phyloP scores from a whole-genome alignment of 495 filamentous ascomycete genomes.

The Thozetella sp. region DNA sequence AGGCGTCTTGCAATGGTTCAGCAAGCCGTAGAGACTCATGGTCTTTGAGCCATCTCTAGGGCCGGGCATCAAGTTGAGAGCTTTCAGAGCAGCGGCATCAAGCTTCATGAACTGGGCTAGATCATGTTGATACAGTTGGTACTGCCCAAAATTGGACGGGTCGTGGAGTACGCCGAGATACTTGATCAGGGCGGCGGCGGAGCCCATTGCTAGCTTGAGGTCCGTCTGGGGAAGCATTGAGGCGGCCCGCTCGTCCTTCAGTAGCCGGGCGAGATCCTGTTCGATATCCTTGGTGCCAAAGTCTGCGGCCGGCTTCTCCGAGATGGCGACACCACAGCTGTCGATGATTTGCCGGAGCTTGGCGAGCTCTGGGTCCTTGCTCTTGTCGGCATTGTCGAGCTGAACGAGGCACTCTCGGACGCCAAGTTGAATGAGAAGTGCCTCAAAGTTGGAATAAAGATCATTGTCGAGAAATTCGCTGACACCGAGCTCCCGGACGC shows the following conservation, averaged over 20 bases:
- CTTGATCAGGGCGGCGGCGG: slow-evolving; percentile 90
- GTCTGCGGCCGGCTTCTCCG: slow-evolving; percentile 73
- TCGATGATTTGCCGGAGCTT: slow-evolving; percentile 90
- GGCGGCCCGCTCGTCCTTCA: slow-evolving; percentile 81
- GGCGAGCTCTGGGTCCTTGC: slow-evolving; percentile 84
- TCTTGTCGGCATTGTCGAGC: slow-evolving; percentile 64
- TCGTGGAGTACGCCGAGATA: slow-evolving; percentile 93
- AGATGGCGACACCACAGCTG: slow-evolving; percentile 85
- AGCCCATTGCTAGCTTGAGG: slow-evolving; percentile 94
- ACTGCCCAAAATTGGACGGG: slow-evolving; percentile 92
- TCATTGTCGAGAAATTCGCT: slow-evolving; percentile 99
- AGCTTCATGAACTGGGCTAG: slow-evolving; percentile 98
- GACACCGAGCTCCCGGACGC: slow-evolving; percentile 91
- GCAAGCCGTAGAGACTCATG: slow-evolving; percentile 93
- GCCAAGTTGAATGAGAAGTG: slow-evolving; percentile 91
- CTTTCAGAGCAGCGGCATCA: slow-evolving; percentile 90
- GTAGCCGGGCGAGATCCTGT: slow-evolving; percentile 83
- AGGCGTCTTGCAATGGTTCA: slow-evolving; percentile 98
- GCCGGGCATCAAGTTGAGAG: slow-evolving; percentile 96
- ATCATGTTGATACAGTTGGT: slow-evolving; percentile 96
- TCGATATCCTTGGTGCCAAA: slow-evolving; percentile 95
- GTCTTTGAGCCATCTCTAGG: slow-evolving; percentile 91
- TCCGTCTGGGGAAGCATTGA: slow-evolving; percentile 87
- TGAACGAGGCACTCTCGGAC: slow-evolving; percentile 91
- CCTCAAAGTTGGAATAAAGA: slow-evolving; percentile 97